A percentile compares a stretch with the other conserved stretches of the same genome.
phyloP scores from a whole-genome alignment of 768 basidiomycete genomes.

The Candolleomyces efflorescens region DNA sequence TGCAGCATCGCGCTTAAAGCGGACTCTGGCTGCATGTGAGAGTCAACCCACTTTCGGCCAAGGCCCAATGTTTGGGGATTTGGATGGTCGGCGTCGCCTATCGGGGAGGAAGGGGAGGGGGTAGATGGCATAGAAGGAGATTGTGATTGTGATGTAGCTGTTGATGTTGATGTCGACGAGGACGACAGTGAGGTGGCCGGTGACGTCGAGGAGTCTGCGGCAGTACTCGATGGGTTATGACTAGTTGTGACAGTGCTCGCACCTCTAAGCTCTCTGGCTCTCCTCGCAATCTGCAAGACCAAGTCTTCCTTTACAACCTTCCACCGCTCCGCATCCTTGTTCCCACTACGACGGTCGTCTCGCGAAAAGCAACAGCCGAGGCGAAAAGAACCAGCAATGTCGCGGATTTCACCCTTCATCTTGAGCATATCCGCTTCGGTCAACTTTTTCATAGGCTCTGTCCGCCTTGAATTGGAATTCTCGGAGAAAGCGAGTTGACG shows the following conservation, averaged over 20 bases:
- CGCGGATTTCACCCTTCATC: conserved; percentile 74
- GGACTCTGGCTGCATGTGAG: conserved; percentile 59
- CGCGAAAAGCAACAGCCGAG: conserved; percentile 56
- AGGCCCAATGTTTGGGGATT: conserved; percentile 51
- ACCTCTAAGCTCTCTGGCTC: conserved; percentile 48
- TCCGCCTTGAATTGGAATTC: conserved; percentile 25
- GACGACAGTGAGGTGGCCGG: conserved; percentile 3
- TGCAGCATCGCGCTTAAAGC: conserved; percentile 57
- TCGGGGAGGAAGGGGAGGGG: conserved; percentile 2
- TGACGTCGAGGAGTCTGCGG: conserved; percentile 3
- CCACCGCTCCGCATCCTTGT: conserved; percentile 49
- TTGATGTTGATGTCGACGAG: conserved; percentile 12
- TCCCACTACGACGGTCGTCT: conserved; percentile 13
- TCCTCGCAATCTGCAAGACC: conserved; percentile 70
- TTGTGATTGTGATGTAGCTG: background rate
- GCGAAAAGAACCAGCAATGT: conserved; percentile 52
- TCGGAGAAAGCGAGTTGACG: conserved; percentile 65
- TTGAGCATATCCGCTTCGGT: conserved; percentile 48
- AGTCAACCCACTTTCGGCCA: conserved; percentile 68
- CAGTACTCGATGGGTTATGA: background rate
- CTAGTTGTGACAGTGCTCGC: background rate
- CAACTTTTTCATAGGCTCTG: conserved; percentile 34
- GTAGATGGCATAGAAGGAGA: conserved; percentile 7
- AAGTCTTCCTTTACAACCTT: conserved; percentile 56
- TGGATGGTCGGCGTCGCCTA: conserved; percentile 30